Percentiles rank a stretch among this genome's conserved stretches.
phyloP scores from a whole-genome alignment of 768 basidiomycete genomes.

The Mycena capillaripes region DNA sequence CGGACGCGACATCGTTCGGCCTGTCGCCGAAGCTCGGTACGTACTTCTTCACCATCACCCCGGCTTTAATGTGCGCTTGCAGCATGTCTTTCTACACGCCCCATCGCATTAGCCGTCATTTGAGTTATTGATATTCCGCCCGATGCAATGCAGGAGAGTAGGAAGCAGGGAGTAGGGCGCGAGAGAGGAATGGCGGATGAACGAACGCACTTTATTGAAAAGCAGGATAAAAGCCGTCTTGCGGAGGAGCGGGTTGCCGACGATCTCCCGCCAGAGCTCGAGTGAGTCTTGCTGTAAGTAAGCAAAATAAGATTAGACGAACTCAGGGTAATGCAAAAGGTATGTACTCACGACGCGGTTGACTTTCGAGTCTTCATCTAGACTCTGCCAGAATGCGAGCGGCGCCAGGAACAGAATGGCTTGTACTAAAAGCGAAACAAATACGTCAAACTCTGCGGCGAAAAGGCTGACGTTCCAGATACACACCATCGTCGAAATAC shows the following conservation, averaged over 20 bases:
- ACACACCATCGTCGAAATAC: conserved; percentile 66
- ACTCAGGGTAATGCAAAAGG: background rate
- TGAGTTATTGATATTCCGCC: too few relatives aligned
- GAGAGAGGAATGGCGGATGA: background rate
- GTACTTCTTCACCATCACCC: conserved; percentile 64
- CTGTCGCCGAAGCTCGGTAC: conserved; percentile 75
- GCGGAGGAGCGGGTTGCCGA: conserved; percentile 61
- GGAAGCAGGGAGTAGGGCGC: background rate
- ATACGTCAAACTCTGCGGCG: background rate
- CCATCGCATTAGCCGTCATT: too few relatives aligned
- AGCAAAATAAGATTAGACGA: background rate
- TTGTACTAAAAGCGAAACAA: conserved; percentile 50
- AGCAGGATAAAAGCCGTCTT: conserved; percentile 68
- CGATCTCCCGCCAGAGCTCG: conserved; percentile 66
- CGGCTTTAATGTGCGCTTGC: conserved; percentile 58
- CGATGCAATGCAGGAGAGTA: too few relatives aligned
- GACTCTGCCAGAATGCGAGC: conserved; percentile 66
- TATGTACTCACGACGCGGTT: conserved; percentile 59
- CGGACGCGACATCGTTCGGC: conserved; percentile 66
- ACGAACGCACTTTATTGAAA: conserved; percentile 61
- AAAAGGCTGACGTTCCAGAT: background rate
- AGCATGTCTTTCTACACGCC: conserved; percentile 65
- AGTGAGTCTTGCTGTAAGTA: conserved; percentile 65
- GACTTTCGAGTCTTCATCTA: conserved; percentile 63
- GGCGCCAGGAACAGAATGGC: conserved; percentile 76